Base-by-base conservation (phyloP, 2,329 filamentous ascomycete genomes). In the Sphaerulina populicola region DNA sequence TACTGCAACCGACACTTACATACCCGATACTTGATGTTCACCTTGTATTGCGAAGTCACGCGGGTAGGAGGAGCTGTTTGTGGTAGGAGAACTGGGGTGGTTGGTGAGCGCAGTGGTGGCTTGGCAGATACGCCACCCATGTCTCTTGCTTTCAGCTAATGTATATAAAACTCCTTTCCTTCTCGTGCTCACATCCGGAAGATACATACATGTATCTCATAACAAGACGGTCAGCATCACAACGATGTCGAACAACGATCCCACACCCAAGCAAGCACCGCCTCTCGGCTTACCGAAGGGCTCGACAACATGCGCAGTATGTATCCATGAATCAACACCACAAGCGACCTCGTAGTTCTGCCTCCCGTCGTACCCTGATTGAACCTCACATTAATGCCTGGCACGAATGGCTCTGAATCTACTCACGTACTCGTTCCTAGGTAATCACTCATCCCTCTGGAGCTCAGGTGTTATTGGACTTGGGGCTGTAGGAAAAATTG, bases 331-430 rank as follows among this genome's bases (percentile, higher is more conserved):
- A 58, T 58, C 29, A 52, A 58, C 35, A 54, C 45, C 18, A 58
- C 56, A 14, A 55, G 54, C 45, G 48, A 58, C 38, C 18, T 58
- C 9, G 52, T 55, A 2, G 51, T 54, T 10, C 52, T 47, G 45
- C 56, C 56, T 9, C n/a, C n/a, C n/a, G n/a, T n/a, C 47, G 90
- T 88, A 61, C 88, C 79, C 56, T 83, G 81, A 63, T 96, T 88
- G 41, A 96, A 82, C 84, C 86, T 95, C 60, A 51, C 14, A 58
- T 58, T 14, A 23, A 52, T 8, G 52, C n/a, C n/a, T n/a, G 54
- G 1, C 54, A 58, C 44, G 50, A 55, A 30, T 57, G 50, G 49
- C 43, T 58, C 43, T 58, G 33, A 58, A 58, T 37, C 43, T 58
- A 6, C 56, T 54, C 5, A 58, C 56, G 9, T 53, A 55, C 30